phyloP scores from a whole-genome alignment of 805 yeast genomes.

The Starmerella stigmatis region DNA sequence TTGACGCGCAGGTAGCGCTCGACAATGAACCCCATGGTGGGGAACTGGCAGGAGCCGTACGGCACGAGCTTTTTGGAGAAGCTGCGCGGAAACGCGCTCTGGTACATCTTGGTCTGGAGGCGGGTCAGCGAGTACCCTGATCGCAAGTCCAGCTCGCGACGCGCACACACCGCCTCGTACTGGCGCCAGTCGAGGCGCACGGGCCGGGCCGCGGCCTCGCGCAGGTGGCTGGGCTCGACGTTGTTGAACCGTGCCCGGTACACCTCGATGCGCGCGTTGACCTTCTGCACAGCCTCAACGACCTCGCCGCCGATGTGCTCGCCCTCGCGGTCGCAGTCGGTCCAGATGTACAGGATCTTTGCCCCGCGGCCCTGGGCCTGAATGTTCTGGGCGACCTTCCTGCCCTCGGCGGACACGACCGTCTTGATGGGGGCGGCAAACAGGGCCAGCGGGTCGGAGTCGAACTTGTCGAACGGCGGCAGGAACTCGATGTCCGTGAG shows the following conservation, averaged over 20 bases:
- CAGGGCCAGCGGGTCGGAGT: conserved; percentile 50
- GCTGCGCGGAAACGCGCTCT: conserved; percentile 28
- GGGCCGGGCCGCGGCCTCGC: conserved; percentile 65
- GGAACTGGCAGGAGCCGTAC: conserved; percentile 93
- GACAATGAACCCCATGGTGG: conserved; percentile 91
- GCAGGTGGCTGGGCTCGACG: conserved; percentile 61
- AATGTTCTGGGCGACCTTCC: conserved; percentile 55
- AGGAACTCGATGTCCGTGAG: conserved; percentile 57
- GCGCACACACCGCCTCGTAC: conserved; percentile 73
- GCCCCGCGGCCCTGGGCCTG: conserved; percentile 50
- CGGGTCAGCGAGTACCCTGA: conserved; percentile 87
- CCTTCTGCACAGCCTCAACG: conserved; percentile 51
- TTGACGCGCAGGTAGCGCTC: conserved; percentile 74
- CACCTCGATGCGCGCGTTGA: conserved; percentile 41
- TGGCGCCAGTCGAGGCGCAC: conserved; percentile 50
- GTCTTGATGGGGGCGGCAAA: conserved; percentile 58
- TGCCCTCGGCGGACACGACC: conserved; percentile 35
- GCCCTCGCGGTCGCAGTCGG: conserved; percentile 97
- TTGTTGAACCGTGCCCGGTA: conserved; percentile 83
- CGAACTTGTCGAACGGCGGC: conserved; percentile 52
- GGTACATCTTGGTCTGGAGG: conserved; percentile 44
- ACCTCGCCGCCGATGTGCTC: conserved; percentile 86
- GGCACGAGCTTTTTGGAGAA: conserved; percentile 40
- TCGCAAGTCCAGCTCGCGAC: conserved; percentile 79
- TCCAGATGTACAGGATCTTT: conserved; percentile 78